These are phyloP conservation scores for Rhizopus stolonifer DNA, from an alignment of 371 early-diverging fungal species.

Conservation along the genomic window DNA sequence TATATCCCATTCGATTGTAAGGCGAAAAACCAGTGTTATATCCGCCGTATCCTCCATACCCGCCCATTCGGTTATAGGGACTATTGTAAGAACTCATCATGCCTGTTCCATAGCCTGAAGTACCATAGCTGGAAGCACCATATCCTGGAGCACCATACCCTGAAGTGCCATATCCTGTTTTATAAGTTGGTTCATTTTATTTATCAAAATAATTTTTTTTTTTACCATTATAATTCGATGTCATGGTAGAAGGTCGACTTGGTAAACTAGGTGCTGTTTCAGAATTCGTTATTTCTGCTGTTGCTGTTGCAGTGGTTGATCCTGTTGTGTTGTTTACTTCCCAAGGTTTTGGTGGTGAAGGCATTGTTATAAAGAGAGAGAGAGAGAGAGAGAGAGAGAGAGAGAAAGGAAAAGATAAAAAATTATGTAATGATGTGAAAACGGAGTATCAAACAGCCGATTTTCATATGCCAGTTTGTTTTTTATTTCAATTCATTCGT, in stretches of 20 bases:
- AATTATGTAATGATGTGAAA: neutral
- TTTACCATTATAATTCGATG: slow-evolving; percentile 8
- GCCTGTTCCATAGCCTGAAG: no score
- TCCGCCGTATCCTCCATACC: slow-evolving; percentile 19
- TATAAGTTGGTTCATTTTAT: neutral
- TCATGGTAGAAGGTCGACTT: slow-evolving; percentile 27
- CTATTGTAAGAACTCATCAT: slow-evolving; percentile 14
- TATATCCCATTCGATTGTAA: slow-evolving; percentile 33
- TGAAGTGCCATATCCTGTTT: slow-evolving; percentile 15
- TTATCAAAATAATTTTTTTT: neutral
- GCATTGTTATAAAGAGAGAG: slow-evolving; percentile 48
- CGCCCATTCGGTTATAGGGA: slow-evolving; percentile 35
- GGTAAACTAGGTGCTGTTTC: slow-evolving; percentile 32
- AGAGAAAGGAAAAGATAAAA: slow-evolving; percentile 7
- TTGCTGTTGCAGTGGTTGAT: slow-evolving; percentile 19
- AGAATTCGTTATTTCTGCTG: slow-evolving; percentile 12
- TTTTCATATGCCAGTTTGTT: neutral
- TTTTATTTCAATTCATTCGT: neutral
- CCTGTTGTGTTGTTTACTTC: slow-evolving; percentile 56
- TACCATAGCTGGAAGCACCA: slow-evolving; percentile 13
- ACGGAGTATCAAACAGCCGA: slow-evolving; percentile 1
- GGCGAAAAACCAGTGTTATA: slow-evolving; percentile 17
- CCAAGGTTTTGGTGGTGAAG: slow-evolving; percentile 96
- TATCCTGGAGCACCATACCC: slow-evolving; percentile 4
- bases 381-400: slow-evolving; percentile 8